Conservation (phyloP, 768 basidiomycete species). For the Sistotremastrum niveocremeum region DNA sequence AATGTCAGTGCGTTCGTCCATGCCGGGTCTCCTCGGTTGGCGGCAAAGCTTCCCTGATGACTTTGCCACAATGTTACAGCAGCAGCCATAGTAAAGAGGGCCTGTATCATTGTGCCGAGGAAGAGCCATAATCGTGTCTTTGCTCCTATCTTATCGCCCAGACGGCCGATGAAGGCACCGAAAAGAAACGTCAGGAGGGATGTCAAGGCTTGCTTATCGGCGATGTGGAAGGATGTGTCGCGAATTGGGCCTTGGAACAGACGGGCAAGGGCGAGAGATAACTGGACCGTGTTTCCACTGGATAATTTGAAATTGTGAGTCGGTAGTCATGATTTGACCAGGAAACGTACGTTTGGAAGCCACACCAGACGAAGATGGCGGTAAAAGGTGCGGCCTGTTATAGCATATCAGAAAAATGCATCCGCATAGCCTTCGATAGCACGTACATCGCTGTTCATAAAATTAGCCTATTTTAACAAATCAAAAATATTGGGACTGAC, state of each 20-base stretch:
- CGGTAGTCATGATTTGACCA: neutral
- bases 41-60: slow-evolving; percentile 39
- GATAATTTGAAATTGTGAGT: neutral
- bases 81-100: slow-evolving; percentile 59
- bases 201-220: slow-evolving; percentile 74
- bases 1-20: slow-evolving; percentile 61
- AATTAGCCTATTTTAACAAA: neutral
- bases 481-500: slow-evolving; percentile 25
- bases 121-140: slow-evolving; percentile 67
- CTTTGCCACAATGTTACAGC: slow-evolving; percentile 64
- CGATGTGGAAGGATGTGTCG: slow-evolving; percentile 54
- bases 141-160: slow-evolving; percentile 72
- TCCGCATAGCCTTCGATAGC: neutral
- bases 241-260: slow-evolving; percentile 45
- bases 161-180: slow-evolving; percentile 65
- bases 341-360: slow-evolving; percentile 54
- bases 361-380: slow-evolving; percentile 74
- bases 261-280: slow-evolving; percentile 68
- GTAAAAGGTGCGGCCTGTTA: slow-evolving; percentile 48
- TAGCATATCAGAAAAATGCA: neutral
- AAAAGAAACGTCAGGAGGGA: slow-evolving; percentile 66
- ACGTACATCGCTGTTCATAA: neutral
- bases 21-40: slow-evolving; percentile 42
- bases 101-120: slow-evolving; percentile 57
- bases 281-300: slow-evolving; percentile 12